These are phyloP conservation scores for Schizosaccharomyces octosporus DNA, from an alignment of 805 yeast species.

Conservation along the genomic window DNA sequence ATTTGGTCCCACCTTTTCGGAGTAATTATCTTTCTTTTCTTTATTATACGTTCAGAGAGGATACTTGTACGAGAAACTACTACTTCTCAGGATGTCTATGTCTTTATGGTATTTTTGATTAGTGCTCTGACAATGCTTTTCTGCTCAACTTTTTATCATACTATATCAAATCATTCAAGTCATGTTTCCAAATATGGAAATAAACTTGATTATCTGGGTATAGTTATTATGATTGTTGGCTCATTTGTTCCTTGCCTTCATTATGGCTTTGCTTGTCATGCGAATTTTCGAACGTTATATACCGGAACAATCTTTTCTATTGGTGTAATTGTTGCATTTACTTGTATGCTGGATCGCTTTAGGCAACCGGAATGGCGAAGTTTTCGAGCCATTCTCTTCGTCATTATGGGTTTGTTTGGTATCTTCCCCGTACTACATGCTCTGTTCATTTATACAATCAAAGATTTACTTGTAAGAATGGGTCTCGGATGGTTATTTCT, in stretches of 20 bases:
- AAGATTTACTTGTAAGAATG: slow-evolving; percentile 17
- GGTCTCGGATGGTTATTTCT: slow-evolving; percentile 35
- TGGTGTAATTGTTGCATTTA: slow-evolving; percentile 35
- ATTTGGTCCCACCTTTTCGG: slow-evolving; percentile 36
- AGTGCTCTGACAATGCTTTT: slow-evolving; percentile 38
- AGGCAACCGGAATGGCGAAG: slow-evolving; percentile 52
- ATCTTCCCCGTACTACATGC: slow-evolving; percentile 44
- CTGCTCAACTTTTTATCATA: slow-evolving; percentile 43
- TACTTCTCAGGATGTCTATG: slow-evolving; percentile 18
- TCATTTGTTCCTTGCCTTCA: slow-evolving; percentile 30
- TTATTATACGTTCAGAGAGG: slow-evolving; percentile 6
- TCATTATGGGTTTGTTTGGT: slow-evolving; percentile 58
- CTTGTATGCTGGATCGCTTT: slow-evolving; percentile 43
- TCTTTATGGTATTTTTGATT: slow-evolving; percentile 27
- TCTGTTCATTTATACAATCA: slow-evolving; percentile 18
- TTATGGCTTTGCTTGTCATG: slow-evolving; percentile 21
- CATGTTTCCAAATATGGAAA: slow-evolving; percentile 32
- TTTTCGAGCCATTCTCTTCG: slow-evolving; percentile 53
- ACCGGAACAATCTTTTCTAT: slow-evolving; percentile 25
- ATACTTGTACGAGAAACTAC: slow-evolving; percentile 11
- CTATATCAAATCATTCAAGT: slow-evolving; percentile 40
- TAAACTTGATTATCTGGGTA: slow-evolving; percentile 54
- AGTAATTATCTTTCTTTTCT: slow-evolving; percentile 7
- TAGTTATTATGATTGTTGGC: slow-evolving; percentile 39
- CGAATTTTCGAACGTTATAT: slow-evolving; percentile 9